These are phyloP conservation scores for Cucurbita pepo DNA, from an alignment of 306 rosid species.

Conservation along the genomic window DNA sequence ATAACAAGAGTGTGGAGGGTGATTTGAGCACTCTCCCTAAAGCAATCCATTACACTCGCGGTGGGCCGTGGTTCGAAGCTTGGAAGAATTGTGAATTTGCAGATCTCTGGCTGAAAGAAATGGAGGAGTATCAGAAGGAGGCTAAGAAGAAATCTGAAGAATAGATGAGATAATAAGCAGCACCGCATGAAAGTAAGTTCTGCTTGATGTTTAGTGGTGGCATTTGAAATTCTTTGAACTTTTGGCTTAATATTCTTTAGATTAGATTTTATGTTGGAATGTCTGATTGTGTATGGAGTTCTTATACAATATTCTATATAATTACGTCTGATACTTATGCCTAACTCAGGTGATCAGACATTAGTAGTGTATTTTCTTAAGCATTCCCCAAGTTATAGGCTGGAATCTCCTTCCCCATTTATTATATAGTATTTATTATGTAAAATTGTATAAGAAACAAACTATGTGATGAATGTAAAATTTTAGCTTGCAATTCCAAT, in stretches of 20 bases:
- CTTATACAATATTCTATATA: neutral
- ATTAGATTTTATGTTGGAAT: neutral
- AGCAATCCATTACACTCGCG: slow-evolving; percentile 58
- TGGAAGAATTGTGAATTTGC: slow-evolving; percentile 69
- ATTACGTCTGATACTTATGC: neutral
- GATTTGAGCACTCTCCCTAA: slow-evolving; percentile 37
- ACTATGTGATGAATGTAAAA: neutral
- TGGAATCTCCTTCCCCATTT: neutral
- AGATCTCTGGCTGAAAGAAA: slow-evolving; percentile 48
- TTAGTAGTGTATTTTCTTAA: neutral
- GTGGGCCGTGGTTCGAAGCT: slow-evolving; percentile 72
- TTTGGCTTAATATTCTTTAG: slow-evolving; percentile 1
- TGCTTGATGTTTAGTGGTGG: neutral
- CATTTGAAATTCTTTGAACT: neutral
- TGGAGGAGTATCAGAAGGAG: slow-evolving; percentile 29
- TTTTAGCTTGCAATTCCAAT: neutral
- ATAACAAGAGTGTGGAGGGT: slow-evolving; percentile 34
- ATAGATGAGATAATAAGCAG: slow-evolving; percentile 6
- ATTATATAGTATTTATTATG: neutral
- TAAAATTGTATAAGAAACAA: neutral
- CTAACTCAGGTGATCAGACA: neutral
- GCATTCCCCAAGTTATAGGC: neutral
- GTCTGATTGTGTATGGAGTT: neutral
- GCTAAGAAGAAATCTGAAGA: slow-evolving; percentile 15
- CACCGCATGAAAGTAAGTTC: neutral